Base-by-base conservation (phyloP, 2,329 filamentous ascomycete species). In the Elsinoe batatas region DNA sequence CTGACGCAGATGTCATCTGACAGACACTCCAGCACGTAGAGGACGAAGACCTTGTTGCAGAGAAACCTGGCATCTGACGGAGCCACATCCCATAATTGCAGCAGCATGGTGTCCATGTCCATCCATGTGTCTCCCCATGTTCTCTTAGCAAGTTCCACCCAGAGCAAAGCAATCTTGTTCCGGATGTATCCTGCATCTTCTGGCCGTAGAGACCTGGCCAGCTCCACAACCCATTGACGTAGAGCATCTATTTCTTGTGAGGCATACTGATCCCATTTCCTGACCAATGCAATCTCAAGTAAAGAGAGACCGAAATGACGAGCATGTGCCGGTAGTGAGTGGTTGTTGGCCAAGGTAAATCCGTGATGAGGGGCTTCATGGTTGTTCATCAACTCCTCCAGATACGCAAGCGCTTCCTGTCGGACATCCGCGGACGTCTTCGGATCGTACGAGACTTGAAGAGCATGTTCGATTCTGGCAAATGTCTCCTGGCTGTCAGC, bases 1-100 rank as follows among this genome's bases (percentile, higher is more conserved):
- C 88, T 83, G 62, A 87, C 88, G 72, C 97, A 95, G 53, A 96
- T 83, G 68, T 97, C 93, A 63, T 97, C 93, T 2, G 91, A 95
- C 33, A 98, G 77, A 15, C 86, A 91, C 73, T 97, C 93, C 51
- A 98, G 78, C 43, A 97, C 81, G 58, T 85, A 86, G 33, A 98
- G 78, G 46, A 79, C 76, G 33, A 79, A 68, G 54, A 65, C 65
- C 54, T 67, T 60, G 44, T 65, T 64, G 40, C 53, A 44, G 13
- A 17, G 12, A 26, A 46, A 44, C 30, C 40, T 30, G 11, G 38
- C 5, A 12, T 37, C 40, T 33, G 60, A 56, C 35, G 62, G 49
- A 10, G 60, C 47, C 46, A 62, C 74, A 22, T 76, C 74, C 93
- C 93, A 98, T 17, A 97, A 77, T 64, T 83, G 80, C 43, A 91